Evolutionary conservation across 2,329 filamentous ascomycete species (phyloP).

Genomic region (Ampelomyces quisqualis): DNA sequence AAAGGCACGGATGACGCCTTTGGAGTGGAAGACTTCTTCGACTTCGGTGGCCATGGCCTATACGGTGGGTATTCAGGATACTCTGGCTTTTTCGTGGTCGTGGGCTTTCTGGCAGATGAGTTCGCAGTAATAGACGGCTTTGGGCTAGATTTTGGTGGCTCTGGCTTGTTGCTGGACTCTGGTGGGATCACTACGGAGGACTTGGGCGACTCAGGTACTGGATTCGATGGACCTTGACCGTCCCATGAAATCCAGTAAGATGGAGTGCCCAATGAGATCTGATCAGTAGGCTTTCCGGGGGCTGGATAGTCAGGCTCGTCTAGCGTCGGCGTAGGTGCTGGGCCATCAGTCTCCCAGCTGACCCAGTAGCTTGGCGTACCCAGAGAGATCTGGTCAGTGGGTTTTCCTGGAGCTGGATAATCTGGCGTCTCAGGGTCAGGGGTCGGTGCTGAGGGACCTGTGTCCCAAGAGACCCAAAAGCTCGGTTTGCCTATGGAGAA

Average conservation of each 20-base stretch:
- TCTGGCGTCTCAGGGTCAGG: conserved; percentile 7
- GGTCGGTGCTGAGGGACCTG: conserved; percentile 3
- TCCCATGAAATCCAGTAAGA: conserved; percentile 21
- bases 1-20: not conserved
- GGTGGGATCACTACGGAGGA: not conserved
- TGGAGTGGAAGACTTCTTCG: not conserved
- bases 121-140: not conserved
- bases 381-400: conserved; percentile 10
- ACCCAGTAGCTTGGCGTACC: conserved; percentile 6
- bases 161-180: too few relatives aligned
- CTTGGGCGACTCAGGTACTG: conserved; percentile 3
- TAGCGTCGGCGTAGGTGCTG: conserved; percentile 3
- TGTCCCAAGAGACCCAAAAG: conserved; percentile 18
- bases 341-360: conserved; percentile 4
- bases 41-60: conserved; percentile 2
- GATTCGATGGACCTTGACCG: conserved; percentile 3
- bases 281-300: conserved; percentile 11
- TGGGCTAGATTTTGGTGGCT: not conserved
- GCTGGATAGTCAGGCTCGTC: conserved; percentile 5
- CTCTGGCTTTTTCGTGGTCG: conserved; percentile 1
- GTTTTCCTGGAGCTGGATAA: conserved; percentile 9
- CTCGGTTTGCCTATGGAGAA: conserved; percentile 20
- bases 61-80: not conserved
- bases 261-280: conserved; percentile 18
- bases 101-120: not conserved